Percentiles rank a stretch among this genome's conserved stretches.
phyloP scores from a whole-genome alignment of 805 yeast genomes.

The Blastobotrys chiropterorum region DNA sequence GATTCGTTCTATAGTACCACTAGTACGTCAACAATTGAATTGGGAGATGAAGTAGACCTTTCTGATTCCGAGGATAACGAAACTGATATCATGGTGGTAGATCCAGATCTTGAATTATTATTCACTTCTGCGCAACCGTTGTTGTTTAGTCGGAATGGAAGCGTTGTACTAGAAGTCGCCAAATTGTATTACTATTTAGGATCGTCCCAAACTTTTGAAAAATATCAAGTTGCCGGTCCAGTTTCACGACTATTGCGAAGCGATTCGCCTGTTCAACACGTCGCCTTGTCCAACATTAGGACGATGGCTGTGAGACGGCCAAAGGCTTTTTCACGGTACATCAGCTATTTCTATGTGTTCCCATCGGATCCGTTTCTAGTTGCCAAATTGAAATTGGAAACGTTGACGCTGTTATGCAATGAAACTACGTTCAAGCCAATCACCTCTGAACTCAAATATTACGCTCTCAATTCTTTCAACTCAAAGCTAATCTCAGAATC shows the following conservation, averaged over 20 bases:
- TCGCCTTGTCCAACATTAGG: constrained; percentile 45
- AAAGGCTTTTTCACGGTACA: constrained; percentile 30
- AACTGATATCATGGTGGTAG: constrained; percentile 29
- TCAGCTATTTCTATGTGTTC: constrained; percentile 41
- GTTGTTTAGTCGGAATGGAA: constrained; percentile 46
- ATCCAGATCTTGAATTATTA: constrained; percentile 54
- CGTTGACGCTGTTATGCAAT: constrained; percentile 53
- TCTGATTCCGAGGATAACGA: constrained; percentile 3
- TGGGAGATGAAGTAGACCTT: constrained; percentile 34
- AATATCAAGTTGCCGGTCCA: constrained; percentile 44
- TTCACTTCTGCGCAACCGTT: constrained; percentile 43
- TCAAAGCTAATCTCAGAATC: constrained; percentile 39
- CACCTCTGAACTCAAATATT: constrained; percentile 58
- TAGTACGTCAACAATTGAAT: constrained; percentile 33
- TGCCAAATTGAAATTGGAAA: constrained; percentile 51
- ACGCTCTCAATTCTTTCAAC: constrained; percentile 31
- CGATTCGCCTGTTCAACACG: constrained; percentile 30
- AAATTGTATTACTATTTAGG: constrained; percentile 53
- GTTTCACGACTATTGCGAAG: constrained; percentile 40
- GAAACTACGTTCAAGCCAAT: constrained; percentile 46
- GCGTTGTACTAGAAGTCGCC: constrained; percentile 56
- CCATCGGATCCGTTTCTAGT: constrained; percentile 45
- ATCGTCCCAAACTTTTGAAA: constrained; percentile 47
- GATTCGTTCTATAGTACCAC: too few species aligned
- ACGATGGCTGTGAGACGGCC: constrained; percentile 31